Percentiles rank a stretch among this genome's conserved stretches.
phyloP scores from a whole-genome alignment of 169 alveolate species.

The Eimeria nieschulzi region DNA sequence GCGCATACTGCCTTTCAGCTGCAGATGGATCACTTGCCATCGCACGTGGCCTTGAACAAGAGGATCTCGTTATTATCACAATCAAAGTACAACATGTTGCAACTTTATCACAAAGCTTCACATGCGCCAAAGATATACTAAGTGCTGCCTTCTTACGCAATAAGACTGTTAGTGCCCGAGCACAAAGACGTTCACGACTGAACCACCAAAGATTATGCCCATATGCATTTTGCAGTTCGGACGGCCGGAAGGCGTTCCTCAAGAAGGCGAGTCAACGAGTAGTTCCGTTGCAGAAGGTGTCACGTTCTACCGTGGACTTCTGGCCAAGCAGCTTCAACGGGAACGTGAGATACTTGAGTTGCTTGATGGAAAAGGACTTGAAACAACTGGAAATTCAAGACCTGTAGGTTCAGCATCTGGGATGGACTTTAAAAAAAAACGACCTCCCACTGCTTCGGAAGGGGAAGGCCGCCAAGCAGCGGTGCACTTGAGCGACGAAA shows the following conservation, averaged over 20 bases:
- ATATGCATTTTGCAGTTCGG: constrained; percentile 26
- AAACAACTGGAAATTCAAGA: not conserved
- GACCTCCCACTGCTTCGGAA: constrained; percentile 8
- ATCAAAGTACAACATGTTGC: constrained; percentile 14
- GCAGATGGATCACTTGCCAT: constrained; percentile 58
- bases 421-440: not conserved
- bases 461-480: constrained; percentile 22
- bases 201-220: too few species aligned
- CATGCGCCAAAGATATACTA: too few species aligned
- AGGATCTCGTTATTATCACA: constrained; percentile 23
- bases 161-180: too few species aligned
- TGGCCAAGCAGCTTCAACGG: constrained; percentile 56
- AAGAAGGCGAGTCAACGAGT: constrained; percentile 31
- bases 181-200: too few species aligned
- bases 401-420: not conserved
- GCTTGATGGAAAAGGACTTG: constrained; percentile 42
- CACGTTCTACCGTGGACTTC: constrained; percentile 45
- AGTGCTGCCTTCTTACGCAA: too few species aligned
- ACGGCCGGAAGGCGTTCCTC: constrained; percentile 1
- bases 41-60: constrained; percentile 22
- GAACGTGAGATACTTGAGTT: constrained; percentile 46
- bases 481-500: not conserved
- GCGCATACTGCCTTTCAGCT: constrained; percentile 41
- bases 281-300: constrained; percentile 31
- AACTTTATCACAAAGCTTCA: too few species aligned